These are phyloP conservation scores for Candida incommunis DNA, from an alignment of 805 yeast genomes.

Conservation along the genomic window DNA sequence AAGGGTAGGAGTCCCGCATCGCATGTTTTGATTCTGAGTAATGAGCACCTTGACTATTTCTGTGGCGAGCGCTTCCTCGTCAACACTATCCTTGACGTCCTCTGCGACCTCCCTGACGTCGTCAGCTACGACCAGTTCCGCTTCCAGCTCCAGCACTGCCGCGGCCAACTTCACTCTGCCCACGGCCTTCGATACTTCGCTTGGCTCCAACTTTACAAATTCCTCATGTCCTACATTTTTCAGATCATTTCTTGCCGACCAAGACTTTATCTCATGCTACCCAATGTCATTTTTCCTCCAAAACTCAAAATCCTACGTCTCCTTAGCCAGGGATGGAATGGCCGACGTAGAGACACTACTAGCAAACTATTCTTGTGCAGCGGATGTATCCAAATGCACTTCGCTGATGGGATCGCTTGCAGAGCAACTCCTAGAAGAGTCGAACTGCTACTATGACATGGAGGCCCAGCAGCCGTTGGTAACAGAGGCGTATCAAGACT, in stretches of 20 bases:
- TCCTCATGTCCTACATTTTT: constrained; percentile 16
- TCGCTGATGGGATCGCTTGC: constrained; percentile 12
- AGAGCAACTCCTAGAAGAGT: constrained; percentile 5
- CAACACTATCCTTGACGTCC: neutral
- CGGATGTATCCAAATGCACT: constrained; percentile 11
- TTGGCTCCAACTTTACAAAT: constrained; percentile 16
- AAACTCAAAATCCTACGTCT: constrained; percentile 17
- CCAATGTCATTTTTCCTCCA: constrained; percentile 19
- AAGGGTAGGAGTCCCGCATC: no score
- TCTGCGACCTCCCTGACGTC: neutral
- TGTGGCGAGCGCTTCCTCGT: no score
- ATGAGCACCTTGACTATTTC: neutral
- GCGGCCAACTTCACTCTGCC: constrained; percentile 6
- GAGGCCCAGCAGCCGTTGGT: constrained; percentile 15
- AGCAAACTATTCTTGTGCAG: constrained; percentile 14
- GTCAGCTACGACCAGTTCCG: no score
- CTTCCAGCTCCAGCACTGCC: neutral
- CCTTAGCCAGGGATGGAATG: constrained; percentile 14
- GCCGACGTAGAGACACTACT: constrained; percentile 13
- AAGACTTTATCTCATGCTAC: constrained; percentile 14
- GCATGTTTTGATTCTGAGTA: no score
- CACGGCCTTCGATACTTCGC: constrained; percentile 18
- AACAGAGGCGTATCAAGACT: constrained; percentile 15
- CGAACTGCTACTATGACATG: constrained; percentile 14
- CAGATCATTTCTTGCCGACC: constrained; percentile 12